A percentile compares a stretch with the other conserved stretches of the same genome.
Evolutionary conservation across 2,329 filamentous ascomycete genomes (phyloP).

Genomic region (Nakataea oryzae): DNA sequence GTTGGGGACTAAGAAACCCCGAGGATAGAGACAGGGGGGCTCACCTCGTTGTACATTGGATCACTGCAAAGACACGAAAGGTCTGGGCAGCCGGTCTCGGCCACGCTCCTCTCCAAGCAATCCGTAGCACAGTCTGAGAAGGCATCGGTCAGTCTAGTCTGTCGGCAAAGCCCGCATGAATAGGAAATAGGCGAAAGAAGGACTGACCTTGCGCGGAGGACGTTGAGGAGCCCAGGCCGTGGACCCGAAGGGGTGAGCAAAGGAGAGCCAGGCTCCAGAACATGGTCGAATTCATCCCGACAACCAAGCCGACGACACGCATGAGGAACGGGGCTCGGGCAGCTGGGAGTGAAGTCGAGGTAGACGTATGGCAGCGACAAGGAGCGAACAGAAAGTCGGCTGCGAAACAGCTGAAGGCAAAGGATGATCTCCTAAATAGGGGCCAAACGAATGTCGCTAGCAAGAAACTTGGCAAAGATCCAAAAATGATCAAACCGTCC

Average conservation of each 20-base stretch:
- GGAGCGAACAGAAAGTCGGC: background rate
- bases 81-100: conserved; percentile 1
- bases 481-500: conserved; percentile 11
- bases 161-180: background rate
- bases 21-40: background rate
- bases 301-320: background rate
- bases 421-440: conserved; percentile 5
- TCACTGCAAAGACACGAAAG: conserved; percentile 1
- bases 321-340: background rate
- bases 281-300: conserved; percentile 2
- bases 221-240: background rate
- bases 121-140: background rate
- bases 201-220: background rate
- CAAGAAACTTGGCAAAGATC: conserved; percentile 5
- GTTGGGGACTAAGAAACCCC: background rate
- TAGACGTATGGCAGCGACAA: conserved; percentile 2
- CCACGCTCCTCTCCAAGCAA: background rate
- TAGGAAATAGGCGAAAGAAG: background rate
- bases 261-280: conserved; percentile 3
- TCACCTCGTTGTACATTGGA: background rate
- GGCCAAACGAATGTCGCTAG: conserved; percentile 6
- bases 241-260: background rate
- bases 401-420: conserved; percentile 5
- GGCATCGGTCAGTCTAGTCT: background rate
- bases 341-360: background rate